Evolutionary conservation across 2,329 filamentous ascomycete genomes (phyloP).

Genomic region (Exophiala bonariae): DNA sequence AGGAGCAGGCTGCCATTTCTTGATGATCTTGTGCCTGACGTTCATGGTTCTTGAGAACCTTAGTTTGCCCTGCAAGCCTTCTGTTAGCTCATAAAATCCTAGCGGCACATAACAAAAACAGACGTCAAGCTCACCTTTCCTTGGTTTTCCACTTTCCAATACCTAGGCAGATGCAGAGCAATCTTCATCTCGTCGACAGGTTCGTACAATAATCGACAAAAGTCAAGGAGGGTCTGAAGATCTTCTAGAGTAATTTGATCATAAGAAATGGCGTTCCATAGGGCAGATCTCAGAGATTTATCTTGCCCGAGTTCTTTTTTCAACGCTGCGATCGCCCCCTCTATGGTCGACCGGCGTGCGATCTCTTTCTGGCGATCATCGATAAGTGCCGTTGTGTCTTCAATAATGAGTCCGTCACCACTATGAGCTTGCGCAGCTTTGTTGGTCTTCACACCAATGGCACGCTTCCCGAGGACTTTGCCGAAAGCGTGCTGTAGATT

Average conservation of each 20-base stretch:
- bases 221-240: slow-evolving; percentile 56
- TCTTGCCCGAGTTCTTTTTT: slow-evolving; percentile 54
- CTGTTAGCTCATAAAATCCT: slow-evolving; percentile 12
- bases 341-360: slow-evolving; percentile 56
- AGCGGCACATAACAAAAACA: neutral
- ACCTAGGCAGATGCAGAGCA: slow-evolving; percentile 55
- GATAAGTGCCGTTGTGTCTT: slow-evolving; percentile 49
- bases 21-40: slow-evolving; percentile 38
- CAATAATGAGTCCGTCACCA: slow-evolving; percentile 54
- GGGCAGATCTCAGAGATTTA: slow-evolving; percentile 49
- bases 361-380: slow-evolving; percentile 55
- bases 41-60: slow-evolving; percentile 42
- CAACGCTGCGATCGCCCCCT: slow-evolving; percentile 58
- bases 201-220: slow-evolving; percentile 58
- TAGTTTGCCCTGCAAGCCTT: slow-evolving; percentile 39
- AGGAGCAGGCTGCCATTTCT: slow-evolving; percentile 29
- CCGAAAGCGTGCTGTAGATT: slow-evolving; percentile 55
- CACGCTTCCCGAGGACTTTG: slow-evolving; percentile 57
- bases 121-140: slow-evolving; percentile 46
- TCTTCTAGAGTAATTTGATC: slow-evolving; percentile 53
- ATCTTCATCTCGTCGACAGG: slow-evolving; percentile 51
- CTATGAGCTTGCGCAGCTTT: slow-evolving; percentile 31
- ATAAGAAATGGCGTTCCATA: slow-evolving; percentile 60
- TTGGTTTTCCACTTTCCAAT: slow-evolving; percentile 55
- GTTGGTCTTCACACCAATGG: slow-evolving; percentile 61